Base-by-base conservation (phyloP, 2,329 filamentous ascomycete genomes). In the Thielaviopsis musarum region DNA sequence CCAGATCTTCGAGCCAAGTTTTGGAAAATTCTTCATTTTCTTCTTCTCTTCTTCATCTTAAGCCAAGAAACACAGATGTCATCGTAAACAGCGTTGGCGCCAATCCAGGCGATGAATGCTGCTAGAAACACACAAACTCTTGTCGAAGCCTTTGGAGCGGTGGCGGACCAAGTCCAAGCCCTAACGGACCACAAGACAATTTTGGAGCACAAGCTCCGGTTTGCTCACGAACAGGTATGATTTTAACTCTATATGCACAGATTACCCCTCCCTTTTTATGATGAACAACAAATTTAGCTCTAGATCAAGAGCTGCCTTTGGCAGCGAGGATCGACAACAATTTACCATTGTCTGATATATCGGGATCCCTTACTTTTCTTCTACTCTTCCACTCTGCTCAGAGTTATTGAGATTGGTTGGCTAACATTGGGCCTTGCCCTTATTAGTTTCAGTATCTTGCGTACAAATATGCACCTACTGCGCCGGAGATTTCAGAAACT, bases 281-380 rank as follows among this genome's bases (percentile, higher is more conserved):
- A 76, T 74, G 71, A 73, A 64, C 67, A 62, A 53, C 48, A 67
- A 66, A 69, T 69, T 85, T 88, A 88, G 85, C 85, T 89, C 85
- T 88, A 88, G 85, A 88, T 87, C 85, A 84, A 77, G 78, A 88
- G 83, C 77, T 80, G 74, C 77, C 68, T 64, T 63, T 66, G 71
- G 75, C 74, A 77, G 74, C 75, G 68, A 72, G 80, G 84, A 87
- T 77, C 75, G 82, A 86, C 71, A 80, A 69, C 64, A 68, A 69
- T 70, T 69, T 67, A 71, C 66, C 70, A 74, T 66, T 68, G 67
- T 70, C 73, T 74, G 73, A 75, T 68, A 49, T 30, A 52, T 45
- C 24, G 55, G 45, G 38, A 62, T 49, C 54, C 51, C 49, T 62
- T 58, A 21, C 26, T 58, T 49, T 54, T 52, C 48, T 45, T 34